A percentile compares a stretch with the other conserved stretches of the same genome.
phyloP scores from a whole-genome alignment of 441 rosid genomes.

The Syzygium malaccense region DNA sequence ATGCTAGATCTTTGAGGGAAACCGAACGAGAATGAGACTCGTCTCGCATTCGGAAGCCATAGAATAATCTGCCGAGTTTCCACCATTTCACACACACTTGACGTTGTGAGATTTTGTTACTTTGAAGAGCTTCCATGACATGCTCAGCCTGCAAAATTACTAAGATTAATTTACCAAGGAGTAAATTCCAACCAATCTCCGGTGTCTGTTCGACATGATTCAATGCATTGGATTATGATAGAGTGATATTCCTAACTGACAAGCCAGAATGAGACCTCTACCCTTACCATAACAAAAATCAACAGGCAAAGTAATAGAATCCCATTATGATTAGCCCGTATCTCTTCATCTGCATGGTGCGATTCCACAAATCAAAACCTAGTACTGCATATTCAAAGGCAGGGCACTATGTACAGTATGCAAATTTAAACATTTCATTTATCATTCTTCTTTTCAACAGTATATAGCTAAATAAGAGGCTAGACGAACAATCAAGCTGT shows the following conservation, averaged over 20 bases:
- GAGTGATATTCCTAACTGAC: background rate
- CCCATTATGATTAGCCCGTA: background rate
- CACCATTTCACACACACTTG: constrained; percentile 62
- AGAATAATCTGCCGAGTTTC: constrained; percentile 61
- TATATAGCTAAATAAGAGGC: background rate
- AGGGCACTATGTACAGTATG: background rate
- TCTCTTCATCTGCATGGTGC: background rate
- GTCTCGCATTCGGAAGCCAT: constrained; percentile 60
- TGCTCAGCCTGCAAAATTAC: constrained; percentile 16
- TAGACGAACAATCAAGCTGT: background rate
- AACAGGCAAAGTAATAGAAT: background rate
- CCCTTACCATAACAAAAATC: background rate
- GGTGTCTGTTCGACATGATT: background rate
- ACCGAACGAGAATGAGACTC: constrained; percentile 38
- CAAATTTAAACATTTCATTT: background rate
- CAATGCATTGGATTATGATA: background rate
- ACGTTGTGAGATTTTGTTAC: constrained; percentile 39
- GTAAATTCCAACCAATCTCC: background rate
- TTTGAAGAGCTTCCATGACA: constrained; percentile 31
- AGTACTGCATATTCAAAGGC: background rate
- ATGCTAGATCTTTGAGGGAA: constrained; percentile 33
- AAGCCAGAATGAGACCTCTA: background rate
- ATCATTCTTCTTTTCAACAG: background rate
- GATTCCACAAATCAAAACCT: background rate
- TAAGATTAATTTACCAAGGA: background rate